Evolutionary conservation across 176 grass and related monocot species (phyloP).

Genomic region (Tuctoria greenei): DNA sequence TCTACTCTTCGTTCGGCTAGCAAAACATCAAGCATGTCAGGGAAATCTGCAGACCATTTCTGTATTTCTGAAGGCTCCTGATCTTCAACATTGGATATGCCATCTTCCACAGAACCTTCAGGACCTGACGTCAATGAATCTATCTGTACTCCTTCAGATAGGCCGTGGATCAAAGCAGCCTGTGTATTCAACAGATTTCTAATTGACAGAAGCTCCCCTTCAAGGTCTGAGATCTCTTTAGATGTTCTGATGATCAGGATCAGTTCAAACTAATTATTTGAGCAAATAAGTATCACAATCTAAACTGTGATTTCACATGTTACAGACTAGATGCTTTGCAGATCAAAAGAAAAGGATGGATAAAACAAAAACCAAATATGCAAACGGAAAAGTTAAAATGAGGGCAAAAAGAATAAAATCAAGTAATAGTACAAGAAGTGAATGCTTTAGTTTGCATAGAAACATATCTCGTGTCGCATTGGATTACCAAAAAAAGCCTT

Average conservation of each 20-base stretch:
- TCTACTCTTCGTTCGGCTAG: slow-evolving; percentile 91
- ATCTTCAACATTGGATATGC: slow-evolving; percentile 63
- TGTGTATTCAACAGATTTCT: slow-evolving; percentile 82
- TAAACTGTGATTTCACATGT: slow-evolving; percentile 7
- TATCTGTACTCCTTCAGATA: slow-evolving; percentile 81
- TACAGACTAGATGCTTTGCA: slow-evolving; percentile 4
- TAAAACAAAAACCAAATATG: slow-evolving; percentile 13
- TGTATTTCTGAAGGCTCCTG: slow-evolving; percentile 81
- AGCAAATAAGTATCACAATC: background rate
- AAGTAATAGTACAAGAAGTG: background rate
- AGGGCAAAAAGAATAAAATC: background rate
- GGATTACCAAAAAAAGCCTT: background rate
- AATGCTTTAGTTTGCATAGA: slow-evolving; percentile 14
- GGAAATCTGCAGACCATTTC: slow-evolving; percentile 89
- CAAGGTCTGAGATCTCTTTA: slow-evolving; percentile 94
- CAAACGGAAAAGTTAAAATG: background rate
- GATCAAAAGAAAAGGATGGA: background rate
- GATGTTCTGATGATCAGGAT: slow-evolving; percentile 69
- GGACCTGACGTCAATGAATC: slow-evolving; percentile 60
- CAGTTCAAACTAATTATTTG: slow-evolving; percentile 17
- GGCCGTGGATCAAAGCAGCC: slow-evolving; percentile 73
- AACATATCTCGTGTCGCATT: background rate
- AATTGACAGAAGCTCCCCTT: slow-evolving; percentile 90
- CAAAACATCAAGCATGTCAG: slow-evolving; percentile 83
- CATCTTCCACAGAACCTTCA: slow-evolving; percentile 54